Conservation (phyloP, 495 filamentous ascomycete genomes). For the Aspergillus sclerotiicarbonarius region DNA sequence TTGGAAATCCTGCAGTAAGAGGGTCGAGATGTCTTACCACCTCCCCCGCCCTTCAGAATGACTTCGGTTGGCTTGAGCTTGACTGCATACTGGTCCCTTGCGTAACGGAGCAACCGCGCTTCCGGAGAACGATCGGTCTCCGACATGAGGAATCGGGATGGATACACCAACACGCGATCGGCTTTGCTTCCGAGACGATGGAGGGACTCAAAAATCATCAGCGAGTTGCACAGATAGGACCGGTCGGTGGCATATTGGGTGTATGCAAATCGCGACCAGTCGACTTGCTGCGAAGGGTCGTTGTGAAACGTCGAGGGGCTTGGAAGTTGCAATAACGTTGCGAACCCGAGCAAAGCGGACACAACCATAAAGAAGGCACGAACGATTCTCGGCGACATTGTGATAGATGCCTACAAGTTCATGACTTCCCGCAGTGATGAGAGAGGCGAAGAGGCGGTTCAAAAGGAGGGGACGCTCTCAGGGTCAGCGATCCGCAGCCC, state of each 20-base stretch:
- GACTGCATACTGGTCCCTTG: constrained; percentile 55
- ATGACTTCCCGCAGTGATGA: neutral
- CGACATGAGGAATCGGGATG: constrained; percentile 35
- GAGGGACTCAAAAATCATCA: constrained; percentile 64
- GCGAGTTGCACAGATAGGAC: constrained; percentile 62
- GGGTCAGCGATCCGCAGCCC: neutral
- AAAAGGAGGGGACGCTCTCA: neutral
- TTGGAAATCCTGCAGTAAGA: constrained; percentile 11
- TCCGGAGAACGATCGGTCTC: constrained; percentile 30
- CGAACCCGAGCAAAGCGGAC: neutral
- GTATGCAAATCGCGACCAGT: constrained; percentile 60
- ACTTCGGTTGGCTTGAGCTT: constrained; percentile 53
- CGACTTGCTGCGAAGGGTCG: neutral
- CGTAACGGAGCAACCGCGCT: constrained; percentile 51
- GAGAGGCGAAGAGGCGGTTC: neutral
- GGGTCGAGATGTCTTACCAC: constrained; percentile 29
- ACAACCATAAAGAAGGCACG: neutral
- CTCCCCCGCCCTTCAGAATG: constrained; percentile 31
- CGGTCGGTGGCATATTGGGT: constrained; percentile 60
- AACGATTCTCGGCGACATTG: neutral
- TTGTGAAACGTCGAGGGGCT: neutral
- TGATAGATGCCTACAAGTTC: neutral
- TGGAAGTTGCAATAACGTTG: neutral
- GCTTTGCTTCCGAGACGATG: constrained; percentile 53
- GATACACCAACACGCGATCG: constrained; percentile 60